Evolutionary conservation across 257 asterid genomes (phyloP), one percentile per base, ranked within the genome.

Genomic region (Solanum boliviense): DNA sequence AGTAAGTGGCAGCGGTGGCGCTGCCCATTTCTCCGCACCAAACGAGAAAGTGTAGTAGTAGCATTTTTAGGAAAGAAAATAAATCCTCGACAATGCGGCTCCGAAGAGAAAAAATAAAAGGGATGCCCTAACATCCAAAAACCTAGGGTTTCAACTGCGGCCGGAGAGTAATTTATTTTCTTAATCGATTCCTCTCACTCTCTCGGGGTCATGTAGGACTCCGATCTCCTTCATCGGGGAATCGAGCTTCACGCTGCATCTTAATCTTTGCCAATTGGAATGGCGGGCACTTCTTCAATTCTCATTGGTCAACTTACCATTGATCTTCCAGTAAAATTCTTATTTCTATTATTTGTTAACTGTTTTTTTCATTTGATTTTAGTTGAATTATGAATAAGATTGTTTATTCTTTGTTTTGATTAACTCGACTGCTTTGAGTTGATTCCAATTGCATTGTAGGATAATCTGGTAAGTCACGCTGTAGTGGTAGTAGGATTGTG

Each of bases 221-320:
- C 92, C 91, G 93, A 93, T 91, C 93, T 91, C 76, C 93, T 92
- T 93, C 95, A 90, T 91, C 87, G 93, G 94, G 92, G 95, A 93
- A 91, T 94, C 94, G 93, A 88, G 91, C 90, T 86, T 87, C 6
- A 56, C 88, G 83, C 90, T 81, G 91, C 90, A 90, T 86, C 70
- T 72, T 86, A 89, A 73, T 89, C 90, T 89, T 91, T 89, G 81
- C 89, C 91, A 39, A 93, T 95, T 93, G 91, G 94, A 92, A 96
- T 96, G 98, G 92, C 94, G 89, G 92, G 90, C 75, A 89, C 95
- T 52, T 87, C 93, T 46, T 89, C 94, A 85, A 87, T 89, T 39
- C 91, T 93, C 89, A 93, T 91, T 91, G 92, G 94, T 89, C 92
- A 87, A 56, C 84, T 89, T 74, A 21, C 89, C 52, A 39, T 44